These are phyloP conservation scores for Populus tomentosa DNA, from an alignment of 441 rosid genomes.

Conservation along the genomic window DNA sequence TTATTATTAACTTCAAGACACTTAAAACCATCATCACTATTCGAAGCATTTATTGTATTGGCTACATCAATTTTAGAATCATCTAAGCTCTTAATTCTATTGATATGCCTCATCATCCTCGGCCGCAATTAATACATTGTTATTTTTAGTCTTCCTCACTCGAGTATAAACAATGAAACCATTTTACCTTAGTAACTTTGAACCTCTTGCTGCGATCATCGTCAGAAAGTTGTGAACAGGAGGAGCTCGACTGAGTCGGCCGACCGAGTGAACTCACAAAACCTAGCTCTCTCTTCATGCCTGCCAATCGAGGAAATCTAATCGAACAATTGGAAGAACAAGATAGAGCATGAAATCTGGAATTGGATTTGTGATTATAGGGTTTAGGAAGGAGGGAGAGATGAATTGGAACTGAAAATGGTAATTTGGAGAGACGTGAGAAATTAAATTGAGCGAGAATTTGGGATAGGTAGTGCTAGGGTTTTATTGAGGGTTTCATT, in stretches of 20 bases:
- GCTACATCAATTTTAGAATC: constrained; percentile 10
- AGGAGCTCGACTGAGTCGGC: neutral
- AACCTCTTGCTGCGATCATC: constrained; percentile 42
- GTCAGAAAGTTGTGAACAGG: constrained; percentile 24
- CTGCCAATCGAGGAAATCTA: neutral
- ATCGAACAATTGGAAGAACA: neutral
- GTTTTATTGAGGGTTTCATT: constrained; percentile 3
- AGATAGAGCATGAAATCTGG: neutral
- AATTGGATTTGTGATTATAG: neutral
- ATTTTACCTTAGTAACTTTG: constrained; percentile 53
- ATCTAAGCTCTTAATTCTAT: constrained; percentile 14
- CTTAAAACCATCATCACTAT: constrained; percentile 4
- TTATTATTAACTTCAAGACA: neutral
- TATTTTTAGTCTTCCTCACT: constrained; percentile 33
- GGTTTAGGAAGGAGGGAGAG: neutral
- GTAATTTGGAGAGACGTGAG: neutral
- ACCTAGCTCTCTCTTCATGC: constrained; percentile 55
- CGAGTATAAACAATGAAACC: constrained; percentile 73
- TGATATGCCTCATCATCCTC: constrained; percentile 12
- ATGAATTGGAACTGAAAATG: neutral
- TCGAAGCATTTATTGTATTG: constrained; percentile 2
- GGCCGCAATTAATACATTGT: neutral
- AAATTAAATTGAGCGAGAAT: neutral
- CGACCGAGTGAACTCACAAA: constrained; percentile 7
- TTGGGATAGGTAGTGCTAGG: neutral